phyloP scores from a whole-genome alignment of 2,329 filamentous ascomycete species.

The Lachnellula hyalina region DNA sequence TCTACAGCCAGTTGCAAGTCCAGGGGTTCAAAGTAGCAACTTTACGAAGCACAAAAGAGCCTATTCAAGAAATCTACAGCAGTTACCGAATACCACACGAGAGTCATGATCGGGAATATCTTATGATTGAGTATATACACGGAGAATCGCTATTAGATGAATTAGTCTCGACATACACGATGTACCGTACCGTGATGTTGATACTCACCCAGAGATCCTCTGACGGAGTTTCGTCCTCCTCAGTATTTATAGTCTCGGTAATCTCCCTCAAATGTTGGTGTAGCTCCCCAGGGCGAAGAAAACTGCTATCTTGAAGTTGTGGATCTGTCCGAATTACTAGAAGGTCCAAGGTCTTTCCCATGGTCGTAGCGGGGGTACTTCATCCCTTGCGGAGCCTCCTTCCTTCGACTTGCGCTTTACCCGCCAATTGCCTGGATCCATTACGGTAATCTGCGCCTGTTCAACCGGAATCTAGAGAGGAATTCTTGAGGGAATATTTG shows the following conservation, averaged over 20 bases:
- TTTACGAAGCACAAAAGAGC: no score
- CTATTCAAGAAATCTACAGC: no score
- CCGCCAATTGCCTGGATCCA: constrained; percentile 27
- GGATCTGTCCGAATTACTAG: not conserved
- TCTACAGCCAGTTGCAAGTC: no score
- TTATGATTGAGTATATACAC: no score
- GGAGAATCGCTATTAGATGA: no score
- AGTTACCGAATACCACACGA: no score
- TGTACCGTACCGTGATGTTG: no score
- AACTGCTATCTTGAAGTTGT: not conserved
- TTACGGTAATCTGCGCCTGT: not conserved
- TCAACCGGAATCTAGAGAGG: no score
- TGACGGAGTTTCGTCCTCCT: constrained; percentile 1
- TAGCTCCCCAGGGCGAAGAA: not conserved
- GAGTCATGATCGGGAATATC: no score
- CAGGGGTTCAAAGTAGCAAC: no score
- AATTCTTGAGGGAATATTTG: no score
- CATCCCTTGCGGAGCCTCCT: not conserved
- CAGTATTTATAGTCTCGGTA: not conserved
- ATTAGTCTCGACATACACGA: no score
- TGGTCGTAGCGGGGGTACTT: not conserved
- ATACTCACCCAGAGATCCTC: not conserved
- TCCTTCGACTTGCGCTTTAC: constrained; percentile 15
- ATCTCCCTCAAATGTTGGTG: not conserved
- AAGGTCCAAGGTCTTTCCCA: not conserved